A percentile compares a stretch with the other conserved stretches of the same genome.
phyloP scores from a whole-genome alignment of 2,329 filamentous ascomycete genomes.

The Didymellaceae sp. region DNA sequence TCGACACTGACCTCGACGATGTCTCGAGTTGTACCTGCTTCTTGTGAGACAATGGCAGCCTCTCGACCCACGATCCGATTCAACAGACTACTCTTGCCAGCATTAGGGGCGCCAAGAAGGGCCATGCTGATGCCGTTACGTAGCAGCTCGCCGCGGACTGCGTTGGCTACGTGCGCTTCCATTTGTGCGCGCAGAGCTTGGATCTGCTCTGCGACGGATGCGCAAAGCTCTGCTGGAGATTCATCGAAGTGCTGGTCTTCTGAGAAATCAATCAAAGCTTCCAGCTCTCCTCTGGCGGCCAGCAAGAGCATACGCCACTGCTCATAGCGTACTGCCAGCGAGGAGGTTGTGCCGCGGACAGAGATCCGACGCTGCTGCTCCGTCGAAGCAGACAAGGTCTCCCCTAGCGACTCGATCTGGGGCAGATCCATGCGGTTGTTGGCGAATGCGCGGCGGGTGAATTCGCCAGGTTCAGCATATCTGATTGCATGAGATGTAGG shows the following conservation, averaged over 20 bases:
- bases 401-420: constrained; percentile 73
- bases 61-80: constrained; percentile 90
- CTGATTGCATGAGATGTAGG: constrained; percentile 60
- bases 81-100: constrained; percentile 91
- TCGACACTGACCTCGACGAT: constrained; percentile 92
- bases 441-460: constrained; percentile 89
- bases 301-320: constrained; percentile 79
- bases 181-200: constrained; percentile 67
- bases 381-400: constrained; percentile 71
- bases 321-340: constrained; percentile 79
- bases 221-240: constrained; percentile 73
- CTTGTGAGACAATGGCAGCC: constrained; percentile 90
- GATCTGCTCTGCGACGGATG: constrained; percentile 72
- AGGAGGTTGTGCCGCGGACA: constrained; percentile 75
- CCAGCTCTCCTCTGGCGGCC: constrained; percentile 84
- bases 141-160: constrained; percentile 81
- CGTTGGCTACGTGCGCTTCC: constrained; percentile 73
- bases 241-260: constrained; percentile 98
- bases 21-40: constrained; percentile 93
- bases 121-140: constrained; percentile 85
- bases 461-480: constrained; percentile 94
- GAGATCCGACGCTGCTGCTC: constrained; percentile 92
- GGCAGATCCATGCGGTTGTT: constrained; percentile 85
- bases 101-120: constrained; percentile 89
- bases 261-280: constrained; percentile 95